Evolutionary conservation across 192 early-diverging fungal genomes (phyloP).

Genomic region (Mortierella claussenii): DNA sequence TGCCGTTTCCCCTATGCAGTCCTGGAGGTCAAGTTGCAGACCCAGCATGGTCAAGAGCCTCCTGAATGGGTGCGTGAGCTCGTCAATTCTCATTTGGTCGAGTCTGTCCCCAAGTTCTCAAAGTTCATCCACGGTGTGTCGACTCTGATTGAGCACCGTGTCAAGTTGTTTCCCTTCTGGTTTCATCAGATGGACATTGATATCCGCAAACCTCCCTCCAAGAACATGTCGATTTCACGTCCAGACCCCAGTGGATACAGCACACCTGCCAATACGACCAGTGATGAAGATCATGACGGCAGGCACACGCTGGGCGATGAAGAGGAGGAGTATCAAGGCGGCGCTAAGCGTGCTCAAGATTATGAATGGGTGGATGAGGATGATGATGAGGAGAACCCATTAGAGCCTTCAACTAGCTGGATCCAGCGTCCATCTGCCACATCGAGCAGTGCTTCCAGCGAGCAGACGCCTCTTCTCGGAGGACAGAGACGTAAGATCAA

Average conservation of each 20-base stretch:
- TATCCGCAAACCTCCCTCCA: slow-evolving; percentile 83
- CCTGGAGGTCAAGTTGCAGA: slow-evolving; percentile 98
- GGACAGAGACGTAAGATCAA: slow-evolving; percentile 12
- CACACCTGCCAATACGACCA: slow-evolving; percentile 52
- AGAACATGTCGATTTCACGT: slow-evolving; percentile 62
- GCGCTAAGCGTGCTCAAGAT: slow-evolving; percentile 22
- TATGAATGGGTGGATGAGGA: slow-evolving; percentile 39
- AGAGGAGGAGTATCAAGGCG: slow-evolving; percentile 29
- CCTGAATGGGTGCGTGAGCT: slow-evolving; percentile 96
- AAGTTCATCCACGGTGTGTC: slow-evolving; percentile 98
- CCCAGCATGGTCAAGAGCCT: slow-evolving; percentile 87
- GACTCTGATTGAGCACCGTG: slow-evolving; percentile 81
- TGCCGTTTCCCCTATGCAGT: slow-evolving; percentile 96
- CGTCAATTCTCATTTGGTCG: slow-evolving; percentile 89
- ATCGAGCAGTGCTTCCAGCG: slow-evolving; percentile 38
- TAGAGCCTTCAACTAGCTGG: slow-evolving; percentile 45
- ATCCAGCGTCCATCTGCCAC: slow-evolving; percentile 30
- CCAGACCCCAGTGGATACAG: slow-evolving; percentile 58
- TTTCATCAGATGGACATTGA: slow-evolving; percentile 93
- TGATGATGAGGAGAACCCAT: slow-evolving; percentile 44
- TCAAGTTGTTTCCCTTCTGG: slow-evolving; percentile 94
- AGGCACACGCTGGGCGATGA: slow-evolving; percentile 31
- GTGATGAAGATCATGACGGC: slow-evolving; percentile 46
- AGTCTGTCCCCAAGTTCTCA: slow-evolving; percentile 96
- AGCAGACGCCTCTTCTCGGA: slow-evolving; percentile 42